Base-by-base conservation (phyloP, 495 filamentous ascomycete species). In the Xylaria longipes region DNA sequence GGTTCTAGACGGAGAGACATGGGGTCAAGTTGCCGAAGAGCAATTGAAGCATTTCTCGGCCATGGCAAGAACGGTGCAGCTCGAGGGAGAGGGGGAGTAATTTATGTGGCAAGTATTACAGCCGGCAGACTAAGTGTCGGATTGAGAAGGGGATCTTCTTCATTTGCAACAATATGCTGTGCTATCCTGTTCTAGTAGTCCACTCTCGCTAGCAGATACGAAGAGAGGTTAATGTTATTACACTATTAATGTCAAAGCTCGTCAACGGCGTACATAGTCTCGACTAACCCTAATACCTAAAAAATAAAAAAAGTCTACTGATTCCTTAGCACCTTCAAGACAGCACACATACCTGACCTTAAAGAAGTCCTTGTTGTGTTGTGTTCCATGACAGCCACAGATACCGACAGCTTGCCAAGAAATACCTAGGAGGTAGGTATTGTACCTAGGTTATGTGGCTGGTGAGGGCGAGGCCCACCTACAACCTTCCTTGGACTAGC, bases 41-140 rank as follows among this genome's bases (percentile, higher is more conserved):
- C 80, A 82, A 61, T 60, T 80, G 63, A 80, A 75, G 71, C 77
- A 77, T 43, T 70, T 85, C n/a, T 70, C 72, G 22, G 74, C 69
- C 37, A 69, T 83, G 20, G 74, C 77, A 15, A 78, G 76, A 57
- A 80, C 75, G 14, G 45, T 78, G 72, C 76, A 74, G 25, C n/a
- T 33, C 15, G 70, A 76, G 43, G 43, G 17, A 35, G 11, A 22
- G 45, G 15, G 3, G 9, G 3, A 45, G 20, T 67, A 46, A 50
- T 54, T 20, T 37, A 64, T n/a, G 33, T 9, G 11, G 2, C 45
- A 43, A 22, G 50, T 0, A 41, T 22, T 6, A 43, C 37, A 20
- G n/a, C 35, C 11, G 5, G 22, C 25, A 29, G 31, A 52, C 12
- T 62, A 29, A 37, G 12, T 27, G 17, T 48, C 15, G 5, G 20